Conservation (phyloP, 495 filamentous ascomycete species). For the Aspergillus incahuasiensis region DNA sequence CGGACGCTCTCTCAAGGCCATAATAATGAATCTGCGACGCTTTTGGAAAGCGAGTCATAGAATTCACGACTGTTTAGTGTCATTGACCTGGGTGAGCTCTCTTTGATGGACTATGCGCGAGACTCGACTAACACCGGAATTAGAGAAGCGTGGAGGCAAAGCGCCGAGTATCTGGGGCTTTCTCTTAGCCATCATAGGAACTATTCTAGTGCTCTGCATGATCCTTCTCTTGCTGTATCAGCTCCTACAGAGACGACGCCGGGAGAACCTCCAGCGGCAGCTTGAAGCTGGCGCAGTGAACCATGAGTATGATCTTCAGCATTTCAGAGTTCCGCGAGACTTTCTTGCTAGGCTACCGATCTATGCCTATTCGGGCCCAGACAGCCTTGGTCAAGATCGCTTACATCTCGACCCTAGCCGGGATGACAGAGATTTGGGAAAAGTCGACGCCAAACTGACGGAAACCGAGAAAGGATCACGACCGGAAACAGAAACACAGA, state of each 20-base stretch:
- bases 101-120: not conserved
- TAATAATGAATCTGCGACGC: slow-evolving; percentile 28
- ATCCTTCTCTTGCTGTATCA: slow-evolving; percentile 69
- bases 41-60: slow-evolving; percentile 43
- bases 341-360: slow-evolving; percentile 67
- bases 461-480: slow-evolving; percentile 1
- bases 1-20: slow-evolving; percentile 50
- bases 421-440: not conserved
- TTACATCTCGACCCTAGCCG: not conserved
- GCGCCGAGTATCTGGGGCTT: slow-evolving; percentile 78
- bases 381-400: slow-evolving; percentile 15
- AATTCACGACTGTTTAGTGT: slow-evolving; percentile 57
- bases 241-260: slow-evolving; percentile 61
- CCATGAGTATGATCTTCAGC: slow-evolving; percentile 76
- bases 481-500: not conserved
- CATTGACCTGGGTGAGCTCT: slow-evolving; percentile 52
- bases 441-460: not conserved
- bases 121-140: not conserved
- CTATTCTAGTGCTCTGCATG: slow-evolving; percentile 61
- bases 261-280: slow-evolving; percentile 59
- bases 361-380: slow-evolving; percentile 60
- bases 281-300: slow-evolving; percentile 73
- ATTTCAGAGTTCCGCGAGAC: slow-evolving; percentile 62
- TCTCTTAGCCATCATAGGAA: slow-evolving; percentile 70
- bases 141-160: slow-evolving; percentile 18